Percentiles rank a stretch among this genome's conserved stretches.
phyloP scores from a whole-genome alignment of 2,329 filamentous ascomycete genomes.

The Xylaria sp. region DNA sequence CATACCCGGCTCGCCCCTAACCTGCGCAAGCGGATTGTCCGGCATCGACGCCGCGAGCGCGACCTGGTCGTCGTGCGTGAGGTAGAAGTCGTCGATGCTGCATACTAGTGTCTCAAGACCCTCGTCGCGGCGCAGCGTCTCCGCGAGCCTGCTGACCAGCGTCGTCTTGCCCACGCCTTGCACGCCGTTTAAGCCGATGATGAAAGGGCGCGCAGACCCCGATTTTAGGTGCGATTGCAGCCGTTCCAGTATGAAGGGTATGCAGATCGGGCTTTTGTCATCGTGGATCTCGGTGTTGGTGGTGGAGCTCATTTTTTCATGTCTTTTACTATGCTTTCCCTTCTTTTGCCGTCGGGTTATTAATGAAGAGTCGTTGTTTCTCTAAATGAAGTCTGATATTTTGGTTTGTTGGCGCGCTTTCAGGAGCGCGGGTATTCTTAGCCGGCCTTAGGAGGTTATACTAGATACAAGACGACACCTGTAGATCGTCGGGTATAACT shows the following conservation, averaged over 20 bases:
- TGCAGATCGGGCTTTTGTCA: conserved; percentile 81
- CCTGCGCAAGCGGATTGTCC: conserved; percentile 79
- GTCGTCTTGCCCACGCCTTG: conserved; percentile 95
- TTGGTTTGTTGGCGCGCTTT: background rate
- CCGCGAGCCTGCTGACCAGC: conserved; percentile 75
- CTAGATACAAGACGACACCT: background rate
- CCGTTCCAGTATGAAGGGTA: conserved; percentile 77
- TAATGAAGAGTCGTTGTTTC: background rate
- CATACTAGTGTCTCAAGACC: conserved; percentile 75
- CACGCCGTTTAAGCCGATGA: conserved; percentile 89
- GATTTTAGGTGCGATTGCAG: conserved; percentile 60
- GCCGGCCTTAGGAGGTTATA: background rate
- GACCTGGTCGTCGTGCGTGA: conserved; percentile 75
- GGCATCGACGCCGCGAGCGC: conserved; percentile 73
- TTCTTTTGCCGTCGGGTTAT: background rate
- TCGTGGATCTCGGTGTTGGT: conserved; percentile 64
- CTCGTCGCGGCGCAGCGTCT: conserved; percentile 66
- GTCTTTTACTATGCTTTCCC: background rate
- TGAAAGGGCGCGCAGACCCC: conserved; percentile 69
- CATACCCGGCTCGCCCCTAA: conserved; percentile 82
- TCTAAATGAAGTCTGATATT: background rate
- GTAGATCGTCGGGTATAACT: background rate
- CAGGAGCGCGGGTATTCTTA: background rate
- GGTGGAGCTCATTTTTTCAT: conserved; percentile 23
- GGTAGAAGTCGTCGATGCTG: conserved; percentile 92